These are phyloP conservation scores for Phyllosticta paracitricarpa DNA, from an alignment of 2,329 filamentous ascomycete genomes.

Conservation along the genomic window DNA sequence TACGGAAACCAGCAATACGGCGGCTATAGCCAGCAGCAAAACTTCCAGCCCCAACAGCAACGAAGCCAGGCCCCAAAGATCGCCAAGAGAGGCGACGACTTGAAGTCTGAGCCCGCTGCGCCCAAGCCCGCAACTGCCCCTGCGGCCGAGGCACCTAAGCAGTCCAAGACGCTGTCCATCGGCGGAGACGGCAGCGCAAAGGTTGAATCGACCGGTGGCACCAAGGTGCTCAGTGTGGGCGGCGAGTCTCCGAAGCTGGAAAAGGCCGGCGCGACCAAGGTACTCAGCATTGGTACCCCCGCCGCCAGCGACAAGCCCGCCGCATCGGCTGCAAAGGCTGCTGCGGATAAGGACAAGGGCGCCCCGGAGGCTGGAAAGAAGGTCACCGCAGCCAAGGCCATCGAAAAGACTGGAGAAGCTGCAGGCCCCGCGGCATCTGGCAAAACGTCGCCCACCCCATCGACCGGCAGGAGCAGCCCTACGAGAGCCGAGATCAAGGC, in stretches of 20 bases:
- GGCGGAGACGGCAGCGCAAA: constrained; percentile 41
- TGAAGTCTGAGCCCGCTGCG: constrained; percentile 37
- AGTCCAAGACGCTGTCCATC: constrained; percentile 10
- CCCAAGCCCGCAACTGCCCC: constrained; percentile 30
- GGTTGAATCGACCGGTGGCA: constrained; percentile 52
- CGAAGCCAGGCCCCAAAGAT: constrained; percentile 48
- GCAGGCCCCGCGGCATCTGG: constrained; percentile 42
- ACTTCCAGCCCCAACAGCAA: constrained; percentile 13
- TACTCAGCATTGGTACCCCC: constrained; percentile 61
- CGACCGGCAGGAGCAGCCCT: constrained; percentile 76
- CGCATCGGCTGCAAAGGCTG: constrained; percentile 40
- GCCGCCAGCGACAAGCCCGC: constrained; percentile 31
- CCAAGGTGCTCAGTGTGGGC: constrained; percentile 53
- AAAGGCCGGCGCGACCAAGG: constrained; percentile 48
- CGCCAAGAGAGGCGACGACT: constrained; percentile 46
- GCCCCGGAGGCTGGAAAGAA: constrained; percentile 65
- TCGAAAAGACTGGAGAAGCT: constrained; percentile 78
- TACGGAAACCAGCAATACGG: constrained; percentile 5
- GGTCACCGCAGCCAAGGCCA: constrained; percentile 76
- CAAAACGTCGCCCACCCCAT: constrained; percentile 69
- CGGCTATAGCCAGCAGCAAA: constrained; percentile 8
- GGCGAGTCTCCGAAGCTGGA: constrained; percentile 48
- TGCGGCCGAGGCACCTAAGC: constrained; percentile 31
- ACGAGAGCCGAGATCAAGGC: constrained; percentile 46
- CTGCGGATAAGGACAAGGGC: constrained; percentile 31